Evolutionary conservation across 75 land plant species (phyloP).

Genomic region (Pseudotsuga menziesii): DNA sequence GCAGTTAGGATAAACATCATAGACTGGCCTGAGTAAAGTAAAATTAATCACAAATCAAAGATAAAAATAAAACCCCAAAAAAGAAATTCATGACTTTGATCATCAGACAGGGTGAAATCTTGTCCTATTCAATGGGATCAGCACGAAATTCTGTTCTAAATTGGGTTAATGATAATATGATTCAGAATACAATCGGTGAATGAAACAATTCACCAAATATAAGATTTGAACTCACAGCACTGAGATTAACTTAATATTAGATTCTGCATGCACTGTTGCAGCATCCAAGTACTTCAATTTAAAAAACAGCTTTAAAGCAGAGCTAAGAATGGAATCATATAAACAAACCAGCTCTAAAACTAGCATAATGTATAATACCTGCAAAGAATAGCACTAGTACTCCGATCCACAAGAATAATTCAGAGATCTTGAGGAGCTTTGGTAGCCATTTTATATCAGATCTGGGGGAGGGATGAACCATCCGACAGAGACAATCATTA

Average conservation of each 20-base stretch:
- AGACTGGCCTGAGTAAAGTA: background rate
- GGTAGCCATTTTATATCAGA: too few species aligned
- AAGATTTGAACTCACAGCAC: background rate
- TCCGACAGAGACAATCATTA: too few species aligned
- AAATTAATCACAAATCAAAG: background rate
- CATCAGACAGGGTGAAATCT: background rate
- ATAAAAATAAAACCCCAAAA: background rate
- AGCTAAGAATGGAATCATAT: too few species aligned
- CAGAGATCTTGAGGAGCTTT: too few species aligned
- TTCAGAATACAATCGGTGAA: background rate
- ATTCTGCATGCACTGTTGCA: background rate
- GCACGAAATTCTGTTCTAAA: background rate
- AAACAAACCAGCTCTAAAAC: too few species aligned
- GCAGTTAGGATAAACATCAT: background rate
- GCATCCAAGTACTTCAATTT: background rate
- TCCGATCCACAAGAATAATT: too few species aligned
- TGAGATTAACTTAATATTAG: background rate
- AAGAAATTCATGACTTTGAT: background rate
- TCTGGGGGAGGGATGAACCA: too few species aligned
- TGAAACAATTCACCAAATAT: background rate
- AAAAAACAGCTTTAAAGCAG: too few species aligned
- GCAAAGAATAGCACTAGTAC: too few species aligned
- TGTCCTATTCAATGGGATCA: background rate
- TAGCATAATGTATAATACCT: too few species aligned
- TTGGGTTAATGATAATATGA: background rate